Evolutionary conservation across 441 rosid genomes (phyloP), one percentile per base, ranked within the genome.

Genomic region (Codiaeum variegatum): DNA sequence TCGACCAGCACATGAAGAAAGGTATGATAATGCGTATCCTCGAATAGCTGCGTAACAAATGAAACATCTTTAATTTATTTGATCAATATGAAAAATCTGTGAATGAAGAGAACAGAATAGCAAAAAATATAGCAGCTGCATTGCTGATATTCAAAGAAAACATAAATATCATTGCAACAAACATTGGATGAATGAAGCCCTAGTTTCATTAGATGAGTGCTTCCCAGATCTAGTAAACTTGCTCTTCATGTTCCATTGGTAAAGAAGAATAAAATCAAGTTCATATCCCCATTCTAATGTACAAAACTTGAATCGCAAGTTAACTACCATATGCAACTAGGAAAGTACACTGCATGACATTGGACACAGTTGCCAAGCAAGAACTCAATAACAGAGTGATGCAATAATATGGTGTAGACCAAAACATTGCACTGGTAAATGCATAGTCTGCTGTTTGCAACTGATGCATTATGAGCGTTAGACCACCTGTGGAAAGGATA

Each of bases 1-100:
- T 88, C 98, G 86, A 80, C 96, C 96, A 81, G 95, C 98, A 80
- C 98, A 91, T 62, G 98, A 93, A 82, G 99, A 96, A 79, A 96
- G 98, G 89, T 87, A 96, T 67, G 99, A 96, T 77, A 93, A 84
- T 70, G 98, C 99, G 85, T 93, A 96, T 68, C 98, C 99, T 79
- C 98, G 90, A 78, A 91, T 89, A 71, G 99, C 99, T 96, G 96
- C 95, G 92, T 77, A 75, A 79, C 64, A 52, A 69, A 36, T 24
- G 75, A 80, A 77, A 69, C 69, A 69, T 54, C 52, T 62, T 63
- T 82, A 36, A 76, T 46, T 34, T 73, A 67, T 63, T 47, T 69
- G 34, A 75, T 55, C 42, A 56, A 65, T 51, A 69, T 44, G 24
- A 68, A 51, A 64, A 51, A 38, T 49, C 28, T 23, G 5, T 55